Base-by-base conservation (phyloP, 768 basidiomycete species). In the Boletus sensibilis region DNA sequence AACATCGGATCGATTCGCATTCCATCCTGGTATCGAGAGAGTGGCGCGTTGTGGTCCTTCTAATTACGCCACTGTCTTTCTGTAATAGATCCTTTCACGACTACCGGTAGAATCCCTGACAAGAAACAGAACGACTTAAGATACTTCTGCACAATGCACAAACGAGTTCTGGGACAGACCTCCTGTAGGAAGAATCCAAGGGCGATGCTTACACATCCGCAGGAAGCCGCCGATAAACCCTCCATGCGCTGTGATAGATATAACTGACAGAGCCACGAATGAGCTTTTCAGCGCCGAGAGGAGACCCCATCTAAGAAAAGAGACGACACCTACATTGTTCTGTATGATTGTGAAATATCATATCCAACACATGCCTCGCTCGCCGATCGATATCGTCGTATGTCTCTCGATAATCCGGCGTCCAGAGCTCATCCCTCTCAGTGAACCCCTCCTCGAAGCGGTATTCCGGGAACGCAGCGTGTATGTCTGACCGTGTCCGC, bases 341-440 rank as follows among this genome's bases (percentile, higher is more conserved):
- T 0, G 56, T 44, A 47, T 82, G 75, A 1, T 55, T 45, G 4
- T 70, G 68, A 59, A 88, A 88, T 14, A 89, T 77, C 60, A 57
- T 67, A 55, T 88, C 83, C 8, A 91, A 62, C 0, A 87, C 83
- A 3, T 55, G 56, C 47, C 60, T 72, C 8, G 83, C 86, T 0
- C 90, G 78, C 18, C 52, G 64, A 11, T 75, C 73, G 18, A 83
- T 72, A 49, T 66, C 65, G 16, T 42, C 53, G 25, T 65, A 10
- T 4, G 60, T 66, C 37, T 66, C 65, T 3, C 65, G 66, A 44
- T 62, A 65, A 27, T 66, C 44, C 0, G 56, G 21, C 40, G 31
- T 65, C 88, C 88, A 91, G 1, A 88, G 69, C 14, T 76, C 68
- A 63, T 92, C 89, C 9, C 77, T 71, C 62, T 91, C 88, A 0